A percentile compares a stretch with the other conserved stretches of the same genome.
Conservation (phyloP, 768 basidiomycete genomes). For the Kwoniella botswanensis region DNA sequence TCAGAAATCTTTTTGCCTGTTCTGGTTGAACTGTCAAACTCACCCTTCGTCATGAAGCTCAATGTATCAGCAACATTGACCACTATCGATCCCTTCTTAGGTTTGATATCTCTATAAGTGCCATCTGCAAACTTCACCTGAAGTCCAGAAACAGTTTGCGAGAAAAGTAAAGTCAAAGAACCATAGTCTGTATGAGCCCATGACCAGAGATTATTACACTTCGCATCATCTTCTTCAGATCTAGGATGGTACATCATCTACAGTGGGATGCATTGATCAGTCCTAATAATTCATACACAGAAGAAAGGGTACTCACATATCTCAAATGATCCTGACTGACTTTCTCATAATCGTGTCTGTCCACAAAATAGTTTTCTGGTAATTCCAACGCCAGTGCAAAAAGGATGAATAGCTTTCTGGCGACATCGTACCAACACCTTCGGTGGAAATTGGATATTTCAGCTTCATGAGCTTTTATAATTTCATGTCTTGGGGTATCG, state of each 20-base stretch:
- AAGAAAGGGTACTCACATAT: conserved; percentile 20
- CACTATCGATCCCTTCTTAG: conserved; percentile 57
- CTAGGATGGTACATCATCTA: conserved; percentile 66
- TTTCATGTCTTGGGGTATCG: conserved; percentile 35
- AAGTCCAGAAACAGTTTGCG: conserved; percentile 58
- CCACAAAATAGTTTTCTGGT: conserved; percentile 46
- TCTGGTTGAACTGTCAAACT: not conserved
- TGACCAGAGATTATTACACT: conserved; percentile 43
- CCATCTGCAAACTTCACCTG: conserved; percentile 59
- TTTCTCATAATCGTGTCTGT: conserved; percentile 46
- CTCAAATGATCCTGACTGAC: conserved; percentile 61
- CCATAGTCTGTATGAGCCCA: conserved; percentile 50
- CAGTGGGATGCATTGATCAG: conserved; percentile 29
- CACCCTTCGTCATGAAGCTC: conserved; percentile 53
- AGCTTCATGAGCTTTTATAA: conserved; percentile 52
- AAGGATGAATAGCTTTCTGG: conserved; percentile 54
- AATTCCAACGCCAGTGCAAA: conserved; percentile 48
- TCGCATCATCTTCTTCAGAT: conserved; percentile 42
- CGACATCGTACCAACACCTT: conserved; percentile 56
- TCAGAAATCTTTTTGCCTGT: not conserved
- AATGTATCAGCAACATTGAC: conserved; percentile 55
- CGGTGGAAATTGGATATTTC: conserved; percentile 56
- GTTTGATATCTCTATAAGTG: conserved; percentile 59
- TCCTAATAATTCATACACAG: not conserved
- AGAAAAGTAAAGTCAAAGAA: conserved; percentile 60